Conservation (phyloP, 2,329 filamentous ascomycete species). For the Helminthosporium solani region DNA sequence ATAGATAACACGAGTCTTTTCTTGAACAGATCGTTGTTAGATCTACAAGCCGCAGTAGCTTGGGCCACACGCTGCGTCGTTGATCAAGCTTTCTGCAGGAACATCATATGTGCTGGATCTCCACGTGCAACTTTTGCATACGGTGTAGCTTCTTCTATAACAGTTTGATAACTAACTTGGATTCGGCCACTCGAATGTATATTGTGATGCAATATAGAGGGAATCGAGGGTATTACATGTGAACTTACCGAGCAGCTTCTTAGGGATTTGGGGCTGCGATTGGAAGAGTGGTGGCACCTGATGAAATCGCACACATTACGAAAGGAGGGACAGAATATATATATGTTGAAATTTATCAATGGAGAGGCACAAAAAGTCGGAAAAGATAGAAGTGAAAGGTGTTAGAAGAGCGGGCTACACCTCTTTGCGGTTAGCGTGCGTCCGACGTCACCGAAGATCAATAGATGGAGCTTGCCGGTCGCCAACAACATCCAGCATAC, state of each 20-base stretch:
- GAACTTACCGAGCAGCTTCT: slow-evolving; percentile 15
- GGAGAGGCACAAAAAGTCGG: too few relatives aligned
- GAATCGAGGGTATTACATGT: slow-evolving; percentile 5
- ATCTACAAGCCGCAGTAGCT: slow-evolving; percentile 4
- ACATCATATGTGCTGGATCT: slow-evolving; percentile 10
- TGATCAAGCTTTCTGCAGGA: slow-evolving; percentile 16
- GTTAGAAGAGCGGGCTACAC: neutral
- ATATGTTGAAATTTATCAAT: too few relatives aligned
- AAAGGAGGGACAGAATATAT: slow-evolving; percentile 1
- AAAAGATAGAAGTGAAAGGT: too few relatives aligned
- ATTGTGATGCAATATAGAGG: slow-evolving; percentile 17
- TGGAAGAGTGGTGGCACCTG: too few relatives aligned
- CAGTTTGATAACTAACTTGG: slow-evolving; percentile 4
- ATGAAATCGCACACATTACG: too few relatives aligned
- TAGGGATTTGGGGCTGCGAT: too few relatives aligned
- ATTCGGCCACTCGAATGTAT: neutral
- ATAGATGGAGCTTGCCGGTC: too few relatives aligned
- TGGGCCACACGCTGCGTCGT: slow-evolving; percentile 2
- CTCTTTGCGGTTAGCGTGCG: too few relatives aligned
- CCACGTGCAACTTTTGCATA: slow-evolving; percentile 2
- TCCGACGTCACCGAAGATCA: too few relatives aligned
- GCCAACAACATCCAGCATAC: too few relatives aligned
- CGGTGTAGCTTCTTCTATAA: neutral
- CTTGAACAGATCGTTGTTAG: slow-evolving; percentile 17
- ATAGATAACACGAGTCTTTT: too few relatives aligned